These are phyloP conservation scores for Dioscorea zingiberensis DNA, from an alignment of 106 monocot species.

Conservation along the genomic window DNA sequence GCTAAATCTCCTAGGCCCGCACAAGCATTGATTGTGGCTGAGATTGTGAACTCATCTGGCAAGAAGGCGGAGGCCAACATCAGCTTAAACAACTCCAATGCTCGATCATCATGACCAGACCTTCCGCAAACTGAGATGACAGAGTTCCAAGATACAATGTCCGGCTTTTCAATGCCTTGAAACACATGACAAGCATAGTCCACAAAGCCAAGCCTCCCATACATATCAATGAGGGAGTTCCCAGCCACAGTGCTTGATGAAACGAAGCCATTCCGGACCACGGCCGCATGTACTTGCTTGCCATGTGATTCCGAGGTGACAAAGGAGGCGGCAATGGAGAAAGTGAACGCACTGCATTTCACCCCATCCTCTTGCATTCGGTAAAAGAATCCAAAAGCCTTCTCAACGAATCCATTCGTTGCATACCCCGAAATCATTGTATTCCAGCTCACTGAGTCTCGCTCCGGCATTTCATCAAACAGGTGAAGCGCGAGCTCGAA, in stretches of 20 bases:
- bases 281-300: constrained; percentile 56
- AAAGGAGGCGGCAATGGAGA: constrained; percentile 45
- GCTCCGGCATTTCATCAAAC: constrained; percentile 53
- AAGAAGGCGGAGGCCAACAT: constrained; percentile 37
- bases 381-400: constrained; percentile 16
- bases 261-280: constrained; percentile 21
- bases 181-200: constrained; percentile 44
- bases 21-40: constrained; percentile 41
- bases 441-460: constrained; percentile 59
- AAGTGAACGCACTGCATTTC: constrained; percentile 31
- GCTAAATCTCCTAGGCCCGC: constrained; percentile 21
- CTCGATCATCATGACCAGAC: constrained; percentile 9
- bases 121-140: constrained; percentile 39
- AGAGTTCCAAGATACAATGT: constrained; percentile 81
- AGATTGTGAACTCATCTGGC: constrained; percentile 58
- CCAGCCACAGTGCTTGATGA: constrained; percentile 34
- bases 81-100: constrained; percentile 34
- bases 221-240: constrained; percentile 73
- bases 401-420: background rate
- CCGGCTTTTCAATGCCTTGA: constrained; percentile 28
- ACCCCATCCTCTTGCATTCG: constrained; percentile 38
- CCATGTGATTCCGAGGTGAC: constrained; percentile 24
- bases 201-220: constrained; percentile 42
- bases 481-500: constrained; percentile 24
- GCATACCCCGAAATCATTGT: constrained; percentile 42